Conservation (phyloP, 2,329 filamentous ascomycete genomes). For the Chaetothyriales sp. region DNA sequence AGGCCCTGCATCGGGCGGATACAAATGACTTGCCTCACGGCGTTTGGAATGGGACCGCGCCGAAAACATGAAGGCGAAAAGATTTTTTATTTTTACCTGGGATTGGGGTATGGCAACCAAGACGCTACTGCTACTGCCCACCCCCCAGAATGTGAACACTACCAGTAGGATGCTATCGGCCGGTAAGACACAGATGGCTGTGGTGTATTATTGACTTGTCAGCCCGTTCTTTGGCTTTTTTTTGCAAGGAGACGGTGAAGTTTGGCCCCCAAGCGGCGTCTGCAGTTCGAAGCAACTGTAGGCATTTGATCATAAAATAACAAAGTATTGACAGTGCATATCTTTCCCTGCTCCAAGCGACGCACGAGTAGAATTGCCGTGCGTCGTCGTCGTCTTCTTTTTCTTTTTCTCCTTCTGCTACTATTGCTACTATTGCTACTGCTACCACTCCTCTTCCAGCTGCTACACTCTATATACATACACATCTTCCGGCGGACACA, state of each 20-base stretch:
- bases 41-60: background rate
- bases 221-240: background rate
- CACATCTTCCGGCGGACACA: background rate
- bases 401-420: background rate
- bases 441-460: no score
- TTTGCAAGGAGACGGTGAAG: background rate
- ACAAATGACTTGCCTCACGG: background rate
- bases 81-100: background rate
- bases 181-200: background rate
- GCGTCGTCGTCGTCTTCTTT: no score
- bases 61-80: background rate
- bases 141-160: background rate
- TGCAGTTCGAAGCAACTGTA: background rate
- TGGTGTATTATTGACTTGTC: background rate
- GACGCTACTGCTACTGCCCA: no score
- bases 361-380: no score
- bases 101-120: no score
- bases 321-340: background rate
- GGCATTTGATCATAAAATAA: background rate
- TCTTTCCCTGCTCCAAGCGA: background rate
- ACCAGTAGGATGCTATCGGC: background rate
- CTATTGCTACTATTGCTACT: no score
- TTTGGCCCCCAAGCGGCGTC: background rate
- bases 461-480: background rate
- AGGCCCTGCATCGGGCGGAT: background rate